Evolutionary conservation across 1,284 basidiomycete genomes (phyloP).

Genomic region (Pascua sp.): DNA sequence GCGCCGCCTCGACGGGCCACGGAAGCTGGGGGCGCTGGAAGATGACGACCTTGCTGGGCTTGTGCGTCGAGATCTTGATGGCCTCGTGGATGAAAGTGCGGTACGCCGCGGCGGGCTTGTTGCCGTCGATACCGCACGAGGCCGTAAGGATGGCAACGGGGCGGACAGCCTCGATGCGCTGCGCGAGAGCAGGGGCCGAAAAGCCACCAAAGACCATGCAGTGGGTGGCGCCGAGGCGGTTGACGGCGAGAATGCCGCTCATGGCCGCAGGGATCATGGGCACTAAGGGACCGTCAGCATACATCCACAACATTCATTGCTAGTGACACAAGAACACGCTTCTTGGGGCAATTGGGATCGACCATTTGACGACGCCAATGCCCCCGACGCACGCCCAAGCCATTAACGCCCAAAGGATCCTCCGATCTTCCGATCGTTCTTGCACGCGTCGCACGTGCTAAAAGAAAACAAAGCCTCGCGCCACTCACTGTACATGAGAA

Average conservation of each 20-base stretch:
- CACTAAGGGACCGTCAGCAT: constrained; percentile 7
- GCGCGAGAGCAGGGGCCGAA: constrained; percentile 85
- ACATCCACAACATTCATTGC: no score
- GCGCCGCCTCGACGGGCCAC: constrained; percentile 9
- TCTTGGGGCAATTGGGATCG: no score
- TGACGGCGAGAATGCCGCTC: constrained; percentile 77
- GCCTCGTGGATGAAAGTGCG: constrained; percentile 9
- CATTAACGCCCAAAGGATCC: background rate
- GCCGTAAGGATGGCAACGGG: constrained; percentile 84
- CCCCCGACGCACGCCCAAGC: no score
- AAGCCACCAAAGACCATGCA: constrained; percentile 99
- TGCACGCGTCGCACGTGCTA: no score
- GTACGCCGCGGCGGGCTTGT: constrained; percentile 19
- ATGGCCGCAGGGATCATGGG: constrained; percentile 57
- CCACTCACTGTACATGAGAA: constrained; percentile 43
- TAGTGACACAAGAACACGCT: background rate
- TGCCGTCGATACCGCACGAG: constrained; percentile 53
- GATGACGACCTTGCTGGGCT: constrained; percentile 71
- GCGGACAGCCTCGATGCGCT: constrained; percentile 81
- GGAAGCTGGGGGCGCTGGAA: constrained; percentile 60
- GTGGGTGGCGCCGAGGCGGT: constrained; percentile 89
- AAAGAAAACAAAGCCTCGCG: no score
- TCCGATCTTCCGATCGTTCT: no score
- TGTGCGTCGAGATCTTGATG: constrained; percentile 9
- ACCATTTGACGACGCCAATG: no score